Percentiles rank a stretch among this genome's conserved stretches.
Conservation (phyloP, 2,329 filamentous ascomycete genomes). For the Epichloe gansuensis region DNA sequence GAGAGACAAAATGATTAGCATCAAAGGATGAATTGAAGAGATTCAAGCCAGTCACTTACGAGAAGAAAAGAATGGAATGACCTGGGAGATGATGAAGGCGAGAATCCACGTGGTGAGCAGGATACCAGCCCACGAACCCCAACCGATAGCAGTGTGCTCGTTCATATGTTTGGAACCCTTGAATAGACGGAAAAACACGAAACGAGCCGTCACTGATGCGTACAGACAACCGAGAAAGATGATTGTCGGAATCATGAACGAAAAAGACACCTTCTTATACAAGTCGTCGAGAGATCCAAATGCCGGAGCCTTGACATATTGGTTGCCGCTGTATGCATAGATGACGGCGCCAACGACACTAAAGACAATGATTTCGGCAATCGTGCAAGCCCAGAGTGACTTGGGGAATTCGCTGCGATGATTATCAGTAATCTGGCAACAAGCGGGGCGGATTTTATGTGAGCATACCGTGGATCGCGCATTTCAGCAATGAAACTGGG, state of each 20-base stretch:
- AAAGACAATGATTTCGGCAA: slow-evolving; percentile 79
- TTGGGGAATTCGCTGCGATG: slow-evolving; percentile 68
- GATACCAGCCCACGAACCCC: slow-evolving; percentile 67
- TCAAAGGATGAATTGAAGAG: too few relatives aligned
- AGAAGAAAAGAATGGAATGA: slow-evolving; percentile 87
- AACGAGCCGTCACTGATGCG: slow-evolving; percentile 78
- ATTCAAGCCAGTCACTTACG: slow-evolving; percentile 25
- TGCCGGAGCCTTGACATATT: slow-evolving; percentile 79
- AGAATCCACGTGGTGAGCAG: slow-evolving; percentile 61
- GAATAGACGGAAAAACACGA: slow-evolving; percentile 86
- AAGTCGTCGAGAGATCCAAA: slow-evolving; percentile 72
- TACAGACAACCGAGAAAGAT: slow-evolving; percentile 89
- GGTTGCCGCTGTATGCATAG: slow-evolving; percentile 78
- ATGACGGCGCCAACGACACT: slow-evolving; percentile 68
- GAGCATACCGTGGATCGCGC: slow-evolving; percentile 44
- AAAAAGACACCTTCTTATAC: slow-evolving; percentile 82
- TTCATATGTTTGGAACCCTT: slow-evolving; percentile 67
- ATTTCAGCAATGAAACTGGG: slow-evolving; percentile 95
- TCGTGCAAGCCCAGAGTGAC: slow-evolving; percentile 80
- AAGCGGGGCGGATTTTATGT: too few relatives aligned
- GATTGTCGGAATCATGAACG: slow-evolving; percentile 90
- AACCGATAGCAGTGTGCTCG: slow-evolving; percentile 70
- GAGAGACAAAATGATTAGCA: neutral
- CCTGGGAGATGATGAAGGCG: slow-evolving; percentile 85
- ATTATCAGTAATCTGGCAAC: slow-evolving; percentile 19